A percentile compares a stretch with the other conserved stretches of the same genome.
Conservation (phyloP, 768 basidiomycete species). For the Suillus variegatus region DNA sequence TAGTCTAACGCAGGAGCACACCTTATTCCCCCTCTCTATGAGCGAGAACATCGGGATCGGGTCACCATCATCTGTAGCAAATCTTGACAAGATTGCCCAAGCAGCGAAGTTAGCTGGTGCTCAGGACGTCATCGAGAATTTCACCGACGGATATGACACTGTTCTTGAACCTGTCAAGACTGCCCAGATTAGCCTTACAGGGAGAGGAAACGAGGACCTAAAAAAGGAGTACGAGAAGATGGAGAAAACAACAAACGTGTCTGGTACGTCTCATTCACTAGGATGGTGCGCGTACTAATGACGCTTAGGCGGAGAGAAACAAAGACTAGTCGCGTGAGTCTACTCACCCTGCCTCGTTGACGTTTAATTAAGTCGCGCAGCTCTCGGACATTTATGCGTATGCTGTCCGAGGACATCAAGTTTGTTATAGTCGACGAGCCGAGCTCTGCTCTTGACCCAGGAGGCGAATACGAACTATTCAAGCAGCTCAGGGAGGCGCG, state of each 20-base stretch:
- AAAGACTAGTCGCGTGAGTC: constrained; percentile 30
- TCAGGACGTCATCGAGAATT: constrained; percentile 38
- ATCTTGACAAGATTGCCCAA: constrained; percentile 19
- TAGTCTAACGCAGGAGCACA: constrained; percentile 43
- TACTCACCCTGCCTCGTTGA: background rate
- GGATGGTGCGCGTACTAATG: background rate
- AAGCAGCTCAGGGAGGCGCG: constrained; percentile 26
- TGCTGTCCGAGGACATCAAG: constrained; percentile 31
- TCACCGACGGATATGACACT: constrained; percentile 40
- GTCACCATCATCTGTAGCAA: constrained; percentile 16
- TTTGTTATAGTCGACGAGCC: constrained; percentile 40
- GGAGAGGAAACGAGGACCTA: constrained; percentile 14
- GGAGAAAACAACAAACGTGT: constrained; percentile 23
- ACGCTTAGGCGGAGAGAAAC: constrained; percentile 30
- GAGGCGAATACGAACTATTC: constrained; percentile 35
- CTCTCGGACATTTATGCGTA: constrained; percentile 43
- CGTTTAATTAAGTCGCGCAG: constrained; percentile 12
- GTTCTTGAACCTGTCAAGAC: constrained; percentile 35
- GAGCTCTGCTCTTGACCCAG: constrained; percentile 39
- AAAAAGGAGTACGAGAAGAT: constrained; percentile 20
- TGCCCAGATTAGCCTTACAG: constrained; percentile 29
- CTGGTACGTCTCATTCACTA: constrained; percentile 17
- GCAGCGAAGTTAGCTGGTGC: constrained; percentile 39
- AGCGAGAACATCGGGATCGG: constrained; percentile 44
- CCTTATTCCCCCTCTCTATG: constrained; percentile 38